These are phyloP conservation scores for Candolleomyces aberdarensis DNA, from an alignment of 768 basidiomycete species.

Conservation along the genomic window DNA sequence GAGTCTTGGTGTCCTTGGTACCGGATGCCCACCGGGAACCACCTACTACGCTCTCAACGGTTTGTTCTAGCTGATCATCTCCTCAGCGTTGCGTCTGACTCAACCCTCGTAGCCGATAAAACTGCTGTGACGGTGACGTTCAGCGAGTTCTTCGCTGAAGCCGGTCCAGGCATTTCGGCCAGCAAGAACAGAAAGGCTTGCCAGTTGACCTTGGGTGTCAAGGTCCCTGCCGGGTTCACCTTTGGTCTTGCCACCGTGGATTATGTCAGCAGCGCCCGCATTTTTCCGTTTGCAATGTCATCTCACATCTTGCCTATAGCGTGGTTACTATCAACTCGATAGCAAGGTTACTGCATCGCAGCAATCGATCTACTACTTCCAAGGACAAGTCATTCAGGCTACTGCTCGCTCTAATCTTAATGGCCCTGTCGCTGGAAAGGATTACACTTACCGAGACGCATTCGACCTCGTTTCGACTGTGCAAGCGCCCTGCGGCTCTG, in stretches of 20 bases:
- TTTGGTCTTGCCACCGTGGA: conserved; percentile 19
- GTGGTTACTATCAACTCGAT: conserved; percentile 20
- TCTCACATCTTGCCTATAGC: not conserved
- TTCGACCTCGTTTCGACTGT: conserved; percentile 6
- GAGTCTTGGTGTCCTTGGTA: conserved; percentile 16
- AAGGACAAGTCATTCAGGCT: not conserved
- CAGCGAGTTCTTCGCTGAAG: conserved; percentile 6
- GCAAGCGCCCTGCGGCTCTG: not conserved
- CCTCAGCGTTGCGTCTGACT: not conserved
- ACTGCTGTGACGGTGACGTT: not conserved
- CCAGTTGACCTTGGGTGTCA: conserved; percentile 20
- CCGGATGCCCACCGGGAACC: conserved; percentile 17
- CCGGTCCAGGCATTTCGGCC: conserved; percentile 16
- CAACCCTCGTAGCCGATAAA: not conserved
- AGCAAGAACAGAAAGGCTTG: conserved; percentile 22
- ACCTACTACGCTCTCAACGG: conserved; percentile 12
- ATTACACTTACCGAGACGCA: conserved; percentile 1
- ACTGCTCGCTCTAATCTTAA: not conserved
- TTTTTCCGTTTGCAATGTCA: not conserved
- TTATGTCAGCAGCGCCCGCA: conserved; percentile 11
- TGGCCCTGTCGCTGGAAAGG: conserved; percentile 1
- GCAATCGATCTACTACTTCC: not conserved
- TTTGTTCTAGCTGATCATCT: not conserved
- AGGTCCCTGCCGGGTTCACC: conserved; percentile 20
- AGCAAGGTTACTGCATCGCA: conserved; percentile 1